A percentile compares a stretch with the other conserved stretches of the same genome.
These are phyloP conservation scores for Vitis amurensis DNA, from an alignment of 164 flowering plant species.

Conservation along the genomic window DNA sequence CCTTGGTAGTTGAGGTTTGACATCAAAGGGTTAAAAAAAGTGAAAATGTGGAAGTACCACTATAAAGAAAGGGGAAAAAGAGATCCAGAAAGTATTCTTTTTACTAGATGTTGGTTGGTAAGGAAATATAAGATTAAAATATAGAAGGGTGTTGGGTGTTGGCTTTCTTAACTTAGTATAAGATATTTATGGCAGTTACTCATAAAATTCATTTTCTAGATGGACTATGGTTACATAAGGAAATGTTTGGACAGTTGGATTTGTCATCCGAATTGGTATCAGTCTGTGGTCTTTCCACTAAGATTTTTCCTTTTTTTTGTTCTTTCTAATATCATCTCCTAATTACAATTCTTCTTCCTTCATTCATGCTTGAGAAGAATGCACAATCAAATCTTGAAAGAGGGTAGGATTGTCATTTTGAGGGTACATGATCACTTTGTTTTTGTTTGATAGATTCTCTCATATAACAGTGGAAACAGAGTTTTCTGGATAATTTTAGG, in stretches of 20 bases:
- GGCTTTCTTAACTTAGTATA: neutral
- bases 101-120: neutral
- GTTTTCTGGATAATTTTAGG: conserved; percentile 8
- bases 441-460: conserved; percentile 10
- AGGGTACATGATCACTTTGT: conserved; percentile 2
- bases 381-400: neutral
- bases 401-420: conserved; percentile 12
- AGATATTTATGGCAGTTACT: conserved; percentile 7
- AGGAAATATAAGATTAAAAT: neutral
- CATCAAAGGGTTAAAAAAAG: too few relatives aligned
- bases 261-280: neutral
- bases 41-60: too few relatives aligned
- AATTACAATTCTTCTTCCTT: neutral
- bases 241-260: conserved; percentile 9
- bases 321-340: neutral
- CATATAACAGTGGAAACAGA: conserved; percentile 9
- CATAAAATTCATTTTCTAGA: neutral
- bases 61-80: too few relatives aligned
- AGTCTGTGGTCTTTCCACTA: neutral
- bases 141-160: neutral
- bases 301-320: neutral
- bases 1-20: too few relatives aligned
- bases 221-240: neutral
- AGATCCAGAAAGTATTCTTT: too few relatives aligned
- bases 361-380: neutral